These are phyloP conservation scores for Raffaelea albimanens DNA, from an alignment of 2,329 filamentous ascomycete genomes.

Conservation along the genomic window DNA sequence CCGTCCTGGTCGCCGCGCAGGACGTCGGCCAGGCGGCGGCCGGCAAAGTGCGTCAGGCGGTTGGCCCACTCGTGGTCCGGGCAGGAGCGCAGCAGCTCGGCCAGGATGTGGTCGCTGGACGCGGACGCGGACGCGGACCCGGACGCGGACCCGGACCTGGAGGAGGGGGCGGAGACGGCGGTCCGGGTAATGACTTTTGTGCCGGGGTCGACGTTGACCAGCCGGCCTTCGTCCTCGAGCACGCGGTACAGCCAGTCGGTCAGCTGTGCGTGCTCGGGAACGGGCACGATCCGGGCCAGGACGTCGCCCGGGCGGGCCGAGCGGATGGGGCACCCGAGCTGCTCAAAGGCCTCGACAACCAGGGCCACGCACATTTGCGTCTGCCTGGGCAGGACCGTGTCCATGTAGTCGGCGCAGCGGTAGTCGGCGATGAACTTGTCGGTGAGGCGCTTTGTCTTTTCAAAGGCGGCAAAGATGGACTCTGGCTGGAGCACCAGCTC, in stretches of 20 bases:
- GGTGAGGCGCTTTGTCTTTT: no score
- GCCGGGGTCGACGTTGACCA: conserved; percentile 19
- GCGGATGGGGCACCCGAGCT: no score
- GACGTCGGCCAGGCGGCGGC: conserved; percentile 9
- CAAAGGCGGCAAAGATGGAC: no score
- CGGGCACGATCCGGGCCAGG: conserved; percentile 7
- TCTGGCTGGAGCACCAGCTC: no score
- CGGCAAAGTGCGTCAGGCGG: conserved; percentile 7
- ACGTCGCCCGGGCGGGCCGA: not conserved
- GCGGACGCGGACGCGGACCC: no score
- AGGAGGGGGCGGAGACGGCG: conserved; percentile 13
- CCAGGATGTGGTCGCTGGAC: conserved; percentile 16
- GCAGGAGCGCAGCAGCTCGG: conserved; percentile 17
- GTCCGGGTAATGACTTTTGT: conserved; percentile 22
- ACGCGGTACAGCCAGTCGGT: conserved; percentile 24
- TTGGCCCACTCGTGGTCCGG: conserved; percentile 19
- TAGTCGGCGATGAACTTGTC: no score
- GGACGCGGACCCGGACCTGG: no score
- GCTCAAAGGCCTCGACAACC: no score
- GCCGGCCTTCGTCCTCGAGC: conserved; percentile 19
- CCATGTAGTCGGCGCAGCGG: no score
- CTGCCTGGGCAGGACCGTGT: no score
- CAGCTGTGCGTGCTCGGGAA: no score
- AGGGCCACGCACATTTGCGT: no score
- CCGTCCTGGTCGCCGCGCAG: conserved; percentile 9